Evolutionary conservation across 352 stramenopile genomes (phyloP).

Genomic region (Pythium utonaiense): DNA sequence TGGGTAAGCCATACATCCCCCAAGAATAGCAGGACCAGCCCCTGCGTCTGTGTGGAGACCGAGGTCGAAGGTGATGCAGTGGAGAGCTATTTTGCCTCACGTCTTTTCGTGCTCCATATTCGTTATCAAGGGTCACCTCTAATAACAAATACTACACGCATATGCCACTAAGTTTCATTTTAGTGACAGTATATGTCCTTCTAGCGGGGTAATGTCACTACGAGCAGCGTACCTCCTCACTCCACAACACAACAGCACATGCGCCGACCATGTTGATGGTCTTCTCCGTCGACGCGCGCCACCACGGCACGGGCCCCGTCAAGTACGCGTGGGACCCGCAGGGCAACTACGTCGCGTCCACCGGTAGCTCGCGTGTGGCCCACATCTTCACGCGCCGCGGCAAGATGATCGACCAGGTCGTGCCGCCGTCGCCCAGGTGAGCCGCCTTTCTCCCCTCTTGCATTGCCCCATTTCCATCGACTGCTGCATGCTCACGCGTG

Average conservation of each 20-base stretch:
- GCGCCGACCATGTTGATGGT: constrained; percentile 60
- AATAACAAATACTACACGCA: background rate
- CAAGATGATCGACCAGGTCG: constrained; percentile 77
- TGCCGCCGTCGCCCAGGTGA: constrained; percentile 68
- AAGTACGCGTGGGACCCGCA: constrained; percentile 81
- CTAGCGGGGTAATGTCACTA: background rate
- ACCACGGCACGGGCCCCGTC: constrained; percentile 65
- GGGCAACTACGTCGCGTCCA: constrained; percentile 74
- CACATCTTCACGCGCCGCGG: constrained; percentile 70
- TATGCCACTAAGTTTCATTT: background rate
- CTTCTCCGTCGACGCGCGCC: constrained; percentile 75
- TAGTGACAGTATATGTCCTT: background rate
- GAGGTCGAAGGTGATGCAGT: no score
- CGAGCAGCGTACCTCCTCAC: background rate
- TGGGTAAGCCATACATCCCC: background rate
- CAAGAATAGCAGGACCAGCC: background rate
- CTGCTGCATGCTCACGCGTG: background rate
- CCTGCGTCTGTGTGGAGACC: no score
- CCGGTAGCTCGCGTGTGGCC: constrained; percentile 64
- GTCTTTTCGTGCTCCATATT: background rate
- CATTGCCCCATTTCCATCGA: background rate
- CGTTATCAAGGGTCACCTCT: background rate
- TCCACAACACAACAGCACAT: background rate
- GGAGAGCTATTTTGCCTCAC: no score
- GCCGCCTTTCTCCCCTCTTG: background rate